A percentile compares a stretch with the other conserved stretches of the same genome.
phyloP scores from a whole-genome alignment of 83 land plant genomes.

The Thuja plicata region DNA sequence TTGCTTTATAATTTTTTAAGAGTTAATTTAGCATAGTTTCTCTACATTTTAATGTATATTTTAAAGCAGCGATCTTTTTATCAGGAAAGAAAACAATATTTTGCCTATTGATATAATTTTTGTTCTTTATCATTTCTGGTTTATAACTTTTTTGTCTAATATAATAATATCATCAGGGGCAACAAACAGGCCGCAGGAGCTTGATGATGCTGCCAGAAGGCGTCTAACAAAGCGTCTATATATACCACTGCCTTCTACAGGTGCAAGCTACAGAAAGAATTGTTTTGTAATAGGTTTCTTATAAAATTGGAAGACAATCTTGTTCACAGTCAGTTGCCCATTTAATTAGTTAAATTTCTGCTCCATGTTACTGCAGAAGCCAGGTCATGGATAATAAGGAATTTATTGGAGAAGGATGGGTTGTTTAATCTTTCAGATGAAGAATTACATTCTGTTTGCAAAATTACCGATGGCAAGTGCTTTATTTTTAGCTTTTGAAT shows the following conservation, averaged over 20 bases:
- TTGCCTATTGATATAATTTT: neutral
- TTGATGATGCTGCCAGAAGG: slow-evolving; percentile 99
- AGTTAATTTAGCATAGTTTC: neutral
- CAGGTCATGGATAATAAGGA: slow-evolving; percentile 93
- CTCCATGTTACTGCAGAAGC: slow-evolving; percentile 61
- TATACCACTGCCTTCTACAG: slow-evolving; percentile 95
- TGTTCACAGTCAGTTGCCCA: neutral
- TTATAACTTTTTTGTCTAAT: neutral
- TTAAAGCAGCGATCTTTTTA: neutral
- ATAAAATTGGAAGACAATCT: neutral
- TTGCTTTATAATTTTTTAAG: neutral
- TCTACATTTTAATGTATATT: neutral
- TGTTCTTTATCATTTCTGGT: slow-evolving; percentile 4
- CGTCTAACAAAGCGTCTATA: slow-evolving; percentile 92
- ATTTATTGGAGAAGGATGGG: slow-evolving; percentile 88
- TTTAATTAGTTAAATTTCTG: neutral
- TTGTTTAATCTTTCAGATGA: slow-evolving; percentile 78
- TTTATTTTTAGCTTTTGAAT: neutral
- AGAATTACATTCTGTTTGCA: slow-evolving; percentile 71
- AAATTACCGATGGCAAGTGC: slow-evolving; percentile 75
- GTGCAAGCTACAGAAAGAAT: slow-evolving; percentile 26
- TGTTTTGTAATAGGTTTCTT: neutral
- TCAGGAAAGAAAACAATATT: neutral
- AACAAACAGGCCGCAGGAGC: slow-evolving; percentile 98
- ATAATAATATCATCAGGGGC: slow-evolving; percentile 61